phyloP scores from a whole-genome alignment of 306 rosid species.

The Canavalia gladiata region DNA sequence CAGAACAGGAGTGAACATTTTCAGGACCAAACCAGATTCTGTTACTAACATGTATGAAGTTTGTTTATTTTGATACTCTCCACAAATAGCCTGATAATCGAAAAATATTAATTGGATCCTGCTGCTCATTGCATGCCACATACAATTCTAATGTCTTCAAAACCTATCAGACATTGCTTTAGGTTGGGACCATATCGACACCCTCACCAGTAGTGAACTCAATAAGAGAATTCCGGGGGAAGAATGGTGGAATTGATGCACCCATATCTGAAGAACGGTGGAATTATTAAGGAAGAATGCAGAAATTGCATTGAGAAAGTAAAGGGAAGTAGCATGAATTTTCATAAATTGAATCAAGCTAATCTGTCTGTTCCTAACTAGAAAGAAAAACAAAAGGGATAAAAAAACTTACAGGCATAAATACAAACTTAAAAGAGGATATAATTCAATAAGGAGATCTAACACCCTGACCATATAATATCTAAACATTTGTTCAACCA shows the following conservation, averaged over 20 bases:
- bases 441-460: too few relatives aligned
- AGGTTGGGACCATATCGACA: slow-evolving; percentile 10
- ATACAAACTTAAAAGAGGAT: background rate
- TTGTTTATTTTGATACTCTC: slow-evolving; percentile 6
- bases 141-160: background rate
- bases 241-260: background rate
- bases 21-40: background rate
- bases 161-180: background rate
- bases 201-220: background rate
- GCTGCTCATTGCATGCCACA: background rate
- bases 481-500: background rate
- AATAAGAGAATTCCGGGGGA: background rate
- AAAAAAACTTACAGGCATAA: background rate
- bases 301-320: background rate
- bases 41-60: background rate
- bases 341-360: background rate
- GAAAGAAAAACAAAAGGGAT: background rate
- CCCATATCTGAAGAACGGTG: slow-evolving; percentile 11
- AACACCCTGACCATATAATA: background rate
- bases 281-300: background rate
- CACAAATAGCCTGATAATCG: background rate
- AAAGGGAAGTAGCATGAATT: background rate
- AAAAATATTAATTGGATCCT: slow-evolving; percentile 8
- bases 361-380: background rate
- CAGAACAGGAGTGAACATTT: slow-evolving; percentile 4